Conservation (phyloP, 2,329 filamentous ascomycete species). For the Aureobasidium lini region DNA sequence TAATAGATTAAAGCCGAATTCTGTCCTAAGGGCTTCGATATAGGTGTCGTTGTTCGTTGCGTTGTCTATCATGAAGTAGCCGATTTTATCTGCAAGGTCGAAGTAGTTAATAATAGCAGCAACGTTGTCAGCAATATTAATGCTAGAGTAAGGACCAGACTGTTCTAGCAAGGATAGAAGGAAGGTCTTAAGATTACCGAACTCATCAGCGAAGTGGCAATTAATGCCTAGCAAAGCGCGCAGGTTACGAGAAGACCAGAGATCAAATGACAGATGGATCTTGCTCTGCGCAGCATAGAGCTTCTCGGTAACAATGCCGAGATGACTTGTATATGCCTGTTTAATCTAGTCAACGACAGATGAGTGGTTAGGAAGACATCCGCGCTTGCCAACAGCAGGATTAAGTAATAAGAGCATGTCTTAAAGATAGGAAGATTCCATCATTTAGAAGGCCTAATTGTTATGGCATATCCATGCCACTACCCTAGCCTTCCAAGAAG, state of each 20-base stretch:
- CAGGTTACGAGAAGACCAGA: background rate
- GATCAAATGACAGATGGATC: background rate
- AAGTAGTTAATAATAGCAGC: too few species aligned
- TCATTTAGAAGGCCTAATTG: background rate
- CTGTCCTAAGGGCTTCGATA: too few species aligned
- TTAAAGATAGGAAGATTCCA: background rate
- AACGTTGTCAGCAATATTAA: too few species aligned
- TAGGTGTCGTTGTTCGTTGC: too few species aligned
- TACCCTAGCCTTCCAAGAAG: background rate
- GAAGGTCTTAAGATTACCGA: background rate
- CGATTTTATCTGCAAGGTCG: too few species aligned
- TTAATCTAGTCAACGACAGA: background rate
- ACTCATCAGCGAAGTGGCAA: background rate
- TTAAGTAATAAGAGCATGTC: background rate
- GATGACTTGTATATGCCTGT: background rate
- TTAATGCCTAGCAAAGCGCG: background rate
- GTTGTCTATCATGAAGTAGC: too few species aligned
- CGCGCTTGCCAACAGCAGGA: background rate
- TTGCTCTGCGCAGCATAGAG: background rate
- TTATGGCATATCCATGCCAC: background rate
- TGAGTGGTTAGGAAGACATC: background rate
- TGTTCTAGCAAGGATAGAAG: background rate
- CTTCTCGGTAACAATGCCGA: background rate
- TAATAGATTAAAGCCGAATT: background rate
- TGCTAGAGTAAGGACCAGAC: background rate